Conservation (phyloP, 108 stramenopile genomes). For the Aurantiochytrium sp. region DNA sequence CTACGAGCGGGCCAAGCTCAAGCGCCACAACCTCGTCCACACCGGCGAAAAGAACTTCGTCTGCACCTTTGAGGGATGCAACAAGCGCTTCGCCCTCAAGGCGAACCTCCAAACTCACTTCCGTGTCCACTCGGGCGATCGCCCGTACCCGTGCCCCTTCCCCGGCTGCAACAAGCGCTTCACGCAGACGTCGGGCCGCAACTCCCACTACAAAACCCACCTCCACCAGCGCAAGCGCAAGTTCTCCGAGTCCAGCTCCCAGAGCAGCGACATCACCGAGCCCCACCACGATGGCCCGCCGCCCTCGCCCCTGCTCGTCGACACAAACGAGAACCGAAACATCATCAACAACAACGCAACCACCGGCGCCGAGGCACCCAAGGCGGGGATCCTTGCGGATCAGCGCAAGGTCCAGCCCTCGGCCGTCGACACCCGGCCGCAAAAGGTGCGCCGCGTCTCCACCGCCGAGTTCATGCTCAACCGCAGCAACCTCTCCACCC, state of each 20-base stretch:
- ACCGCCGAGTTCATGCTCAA: background rate
- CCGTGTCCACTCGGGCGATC: background rate
- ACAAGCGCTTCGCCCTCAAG: constrained; percentile 30
- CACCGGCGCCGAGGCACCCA: no score
- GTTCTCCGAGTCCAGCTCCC: background rate
- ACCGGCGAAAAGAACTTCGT: constrained; percentile 18
- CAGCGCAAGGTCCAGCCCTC: no score
- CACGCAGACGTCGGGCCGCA: background rate
- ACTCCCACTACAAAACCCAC: constrained; percentile 31
- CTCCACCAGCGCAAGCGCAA: constrained; percentile 6
- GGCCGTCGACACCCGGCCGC: no score
- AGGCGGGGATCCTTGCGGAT: background rate
- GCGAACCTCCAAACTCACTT: constrained; percentile 16
- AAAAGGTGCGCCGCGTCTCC: no score
- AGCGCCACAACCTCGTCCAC: constrained; percentile 30
- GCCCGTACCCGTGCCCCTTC: background rate
- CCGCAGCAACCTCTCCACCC: background rate
- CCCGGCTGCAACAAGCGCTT: constrained; percentile 20
- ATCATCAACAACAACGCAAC: no score
- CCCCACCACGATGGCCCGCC: background rate
- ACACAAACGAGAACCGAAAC: no score
- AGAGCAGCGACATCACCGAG: background rate
- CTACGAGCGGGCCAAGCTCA: constrained; percentile 19
- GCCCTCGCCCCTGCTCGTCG: no score
- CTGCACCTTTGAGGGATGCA: constrained; percentile 21